Conservation (phyloP, 2,329 filamentous ascomycete genomes). For the Cadophora gregata region DNA sequence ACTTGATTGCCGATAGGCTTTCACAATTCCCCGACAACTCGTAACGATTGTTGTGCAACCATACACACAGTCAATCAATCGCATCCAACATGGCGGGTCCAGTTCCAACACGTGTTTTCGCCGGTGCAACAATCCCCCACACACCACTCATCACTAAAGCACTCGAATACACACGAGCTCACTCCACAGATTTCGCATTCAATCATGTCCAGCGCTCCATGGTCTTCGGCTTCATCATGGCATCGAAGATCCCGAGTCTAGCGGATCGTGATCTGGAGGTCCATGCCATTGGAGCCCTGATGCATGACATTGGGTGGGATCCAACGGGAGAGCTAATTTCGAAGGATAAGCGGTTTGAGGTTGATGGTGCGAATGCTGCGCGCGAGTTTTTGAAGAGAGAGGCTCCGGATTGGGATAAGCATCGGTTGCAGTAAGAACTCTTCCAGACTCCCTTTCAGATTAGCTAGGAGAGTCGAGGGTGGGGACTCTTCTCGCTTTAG, state of each 20-base stretch:
- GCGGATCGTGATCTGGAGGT: constrained; percentile 46
- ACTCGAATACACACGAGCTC: constrained; percentile 42
- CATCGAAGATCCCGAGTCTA: constrained; percentile 43
- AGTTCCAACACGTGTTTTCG: constrained; percentile 38
- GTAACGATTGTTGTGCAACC: not conserved
- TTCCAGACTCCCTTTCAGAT: constrained; percentile 49
- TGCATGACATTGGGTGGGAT: constrained; percentile 55
- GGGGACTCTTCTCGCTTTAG: not conserved
- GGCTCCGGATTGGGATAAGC: constrained; percentile 46
- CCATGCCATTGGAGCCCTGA: constrained; percentile 48
- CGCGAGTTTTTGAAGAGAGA: constrained; percentile 47
- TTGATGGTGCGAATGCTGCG: constrained; percentile 55
- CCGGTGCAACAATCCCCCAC: constrained; percentile 46
- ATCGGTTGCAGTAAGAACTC: constrained; percentile 51
- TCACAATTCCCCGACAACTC: not conserved
- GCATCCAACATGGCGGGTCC: constrained; percentile 3
- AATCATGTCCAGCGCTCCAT: constrained; percentile 48
- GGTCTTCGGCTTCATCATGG: constrained; percentile 46
- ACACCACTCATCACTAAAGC: constrained; percentile 47
- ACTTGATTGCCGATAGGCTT: not conserved
- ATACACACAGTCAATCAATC: not conserved
- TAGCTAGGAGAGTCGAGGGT: no score
- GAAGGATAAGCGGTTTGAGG: constrained; percentile 55
- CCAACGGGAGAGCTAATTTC: constrained; percentile 46
- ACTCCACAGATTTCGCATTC: constrained; percentile 45